Base-by-base conservation (phyloP, 441 rosid species). In the Hura crepitans region DNA sequence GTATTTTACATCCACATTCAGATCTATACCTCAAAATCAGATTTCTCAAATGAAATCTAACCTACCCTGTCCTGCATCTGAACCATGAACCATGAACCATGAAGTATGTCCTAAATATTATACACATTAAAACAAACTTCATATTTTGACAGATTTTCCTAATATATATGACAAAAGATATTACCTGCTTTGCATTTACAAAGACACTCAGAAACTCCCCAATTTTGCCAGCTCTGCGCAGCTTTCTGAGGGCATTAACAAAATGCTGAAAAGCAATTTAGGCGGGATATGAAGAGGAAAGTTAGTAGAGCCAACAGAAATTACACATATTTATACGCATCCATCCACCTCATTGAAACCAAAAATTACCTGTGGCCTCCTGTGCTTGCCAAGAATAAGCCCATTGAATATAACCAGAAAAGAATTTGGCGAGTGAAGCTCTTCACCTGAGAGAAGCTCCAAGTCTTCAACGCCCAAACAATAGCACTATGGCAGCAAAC, bases 171-270 rank as follows among this genome's bases (percentile, higher is more conserved):
- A 42, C 50, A 75, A 51, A 71, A 79, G 31, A 74, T 74, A 11
- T 64, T 83, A 95, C 99, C 96, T 95, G 99, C 82, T 92, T 95
- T 83, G 88, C 98, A 71, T 95, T 89, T 61, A 87, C 86, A 81
- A 87, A 95, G 73, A 95, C 81, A 64, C 90, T 86, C 47, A 95
- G 93, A 79, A 95, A 95, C 77, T 95, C 97, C 55, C 99, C 95
- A 73, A 95, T 78, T 85, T 85, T 86, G 25, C 97, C 97, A 75
- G 93, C 86, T 87, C 99, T 86, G 65, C 98, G 93, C 77, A 92
- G 80, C 82, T 81, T 87, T 82, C 98, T 89, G 81, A 92, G 74
- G 37, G 83, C 83, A 73, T 73, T 69, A 69, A 91, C 91, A 80
- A 95, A 95, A 73, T 75, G 69, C 98, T 95, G 81, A 55, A 77